Evolutionary conservation across 306 rosid species (phyloP), one percentile per base, ranked within the genome.

Genomic region (Rosa chinensis): DNA sequence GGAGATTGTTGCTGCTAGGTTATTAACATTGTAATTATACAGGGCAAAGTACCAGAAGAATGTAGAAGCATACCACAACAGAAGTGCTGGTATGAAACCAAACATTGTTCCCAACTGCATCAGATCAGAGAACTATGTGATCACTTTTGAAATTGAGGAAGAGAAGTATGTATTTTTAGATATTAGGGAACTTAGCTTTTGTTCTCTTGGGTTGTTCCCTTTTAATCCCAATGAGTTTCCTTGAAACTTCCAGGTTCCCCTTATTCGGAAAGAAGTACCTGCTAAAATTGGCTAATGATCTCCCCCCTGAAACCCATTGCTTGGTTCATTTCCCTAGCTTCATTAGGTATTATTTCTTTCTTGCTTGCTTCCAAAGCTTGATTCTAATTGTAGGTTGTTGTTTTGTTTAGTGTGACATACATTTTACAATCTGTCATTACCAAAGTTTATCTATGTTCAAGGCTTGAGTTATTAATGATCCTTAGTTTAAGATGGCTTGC

Each of bases 21-120:
- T 73, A 1, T 63, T 76, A 37, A 76, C 49, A 10, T 28, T 63
- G 21, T 75, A 80, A 48, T 73, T 35, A 32, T 83, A 10, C 74
- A 95, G 98, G 99, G 98, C 98, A 72, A 93, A 95, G 87, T 95
- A 95, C 85, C 99, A 95, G 89, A 95, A 90, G 92, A 95, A 93
- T 81, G 98, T 91, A 69, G 99, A 95, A 93, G 97, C 99, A 45
- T 91, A 87, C 83, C 99, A 95, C 87, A 95, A 92, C 85, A 95
- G 86, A 82, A 81, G 94, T 82, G 85, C 89, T 76, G 84, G 93
- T 86, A 89, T 95, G 97, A 95, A 95, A 91, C 97, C 93, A 25
- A 93, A 93, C 87, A 90, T 93, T 82, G 99, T 95, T 78, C 99
- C 99, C 79, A 95, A 93, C 79, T 95, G 99, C 88, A 95, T 95